Evolutionary conservation across 2,329 filamentous ascomycete genomes (phyloP), one percentile per base, ranked within the genome.

Genomic region (Penicillium sp.): DNA sequence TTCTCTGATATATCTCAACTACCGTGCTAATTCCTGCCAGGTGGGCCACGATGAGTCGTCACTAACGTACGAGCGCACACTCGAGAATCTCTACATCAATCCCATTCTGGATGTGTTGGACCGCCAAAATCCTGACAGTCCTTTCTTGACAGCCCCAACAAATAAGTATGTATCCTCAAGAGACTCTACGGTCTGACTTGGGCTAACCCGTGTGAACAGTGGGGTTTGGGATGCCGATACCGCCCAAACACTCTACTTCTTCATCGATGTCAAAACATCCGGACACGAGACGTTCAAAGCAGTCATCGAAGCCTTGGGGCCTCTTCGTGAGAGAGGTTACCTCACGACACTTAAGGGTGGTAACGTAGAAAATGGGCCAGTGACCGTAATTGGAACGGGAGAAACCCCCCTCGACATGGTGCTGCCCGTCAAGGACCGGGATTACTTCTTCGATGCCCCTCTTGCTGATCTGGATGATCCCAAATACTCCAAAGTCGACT

Each of bases 311-410:
- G 83, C 82, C 0, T 72, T 88, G 1, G 70, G 81, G 41, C 84
- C 84, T 1, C 75, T 87, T 3, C 77, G 80, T n/a, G 64, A 70
- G 8, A 75, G 73, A 17, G 75, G 75, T 39, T 84, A 80, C 60
- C 74, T 85, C 2, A 82, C 81, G 2, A 79, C 75, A 3, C 78
- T 78, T 55, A 78, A 80, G 40, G 65, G 68, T 49, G 73, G 78
- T 44, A 72, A 66, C 12, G 64, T 84, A 21, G 79, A 69, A 13
- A 58, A 68, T 1, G 78, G 79, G 1, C 74, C 83, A 3, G 75
- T 86, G 6, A 86, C 84, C n/a, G 74, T 85, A 20, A 80, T 86
- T 21, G 84, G 82, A n/a, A 85, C 84, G 0, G 83, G 83, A 15
- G 82, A 83, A 58, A 82, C 80, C 0, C 76, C 77, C 0, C 66